Conservation (phyloP, 78 protist species). For the Corallochytrium limacisporum region DNA sequence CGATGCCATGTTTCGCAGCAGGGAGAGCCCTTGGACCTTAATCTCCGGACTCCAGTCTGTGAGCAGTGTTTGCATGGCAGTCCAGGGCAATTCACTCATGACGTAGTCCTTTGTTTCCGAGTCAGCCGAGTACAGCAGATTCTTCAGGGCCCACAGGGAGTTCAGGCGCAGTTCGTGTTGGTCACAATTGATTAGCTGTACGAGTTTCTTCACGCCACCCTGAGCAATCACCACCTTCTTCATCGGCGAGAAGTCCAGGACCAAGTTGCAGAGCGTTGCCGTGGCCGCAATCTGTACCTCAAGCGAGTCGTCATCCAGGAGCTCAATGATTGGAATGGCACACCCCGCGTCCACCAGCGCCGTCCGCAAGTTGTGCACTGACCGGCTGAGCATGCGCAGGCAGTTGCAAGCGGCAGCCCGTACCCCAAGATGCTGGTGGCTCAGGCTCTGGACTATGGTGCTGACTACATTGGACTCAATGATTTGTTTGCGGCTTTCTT, state of each 20-base stretch:
- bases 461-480: constrained; percentile 32
- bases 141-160: constrained; percentile 47
- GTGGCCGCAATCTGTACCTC: constrained; percentile 34
- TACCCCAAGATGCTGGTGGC: background rate
- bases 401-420: constrained; percentile 42
- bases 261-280: constrained; percentile 43
- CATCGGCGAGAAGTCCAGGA: constrained; percentile 53
- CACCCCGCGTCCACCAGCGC: constrained; percentile 35
- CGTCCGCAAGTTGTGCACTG: constrained; percentile 37
- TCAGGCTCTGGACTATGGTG: background rate
- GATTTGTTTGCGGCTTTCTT: constrained; percentile 34
- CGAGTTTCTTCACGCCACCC: constrained; percentile 31
- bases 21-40: too few species aligned
- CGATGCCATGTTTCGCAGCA: too few species aligned
- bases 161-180: constrained; percentile 28
- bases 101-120: too few species aligned
- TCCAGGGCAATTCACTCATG: too few species aligned
- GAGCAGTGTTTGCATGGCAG: too few species aligned
- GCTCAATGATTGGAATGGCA: constrained; percentile 18
- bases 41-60: too few species aligned
- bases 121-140: constrained; percentile 25
- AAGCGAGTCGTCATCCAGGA: constrained; percentile 27
- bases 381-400: constrained; percentile 16
- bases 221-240: constrained; percentile 30
- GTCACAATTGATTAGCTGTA: background rate